A percentile compares a stretch with the other conserved stretches of the same genome.
Conservation (phyloP, 2,329 filamentous ascomycete species). For the Sarocladium oryzae region DNA sequence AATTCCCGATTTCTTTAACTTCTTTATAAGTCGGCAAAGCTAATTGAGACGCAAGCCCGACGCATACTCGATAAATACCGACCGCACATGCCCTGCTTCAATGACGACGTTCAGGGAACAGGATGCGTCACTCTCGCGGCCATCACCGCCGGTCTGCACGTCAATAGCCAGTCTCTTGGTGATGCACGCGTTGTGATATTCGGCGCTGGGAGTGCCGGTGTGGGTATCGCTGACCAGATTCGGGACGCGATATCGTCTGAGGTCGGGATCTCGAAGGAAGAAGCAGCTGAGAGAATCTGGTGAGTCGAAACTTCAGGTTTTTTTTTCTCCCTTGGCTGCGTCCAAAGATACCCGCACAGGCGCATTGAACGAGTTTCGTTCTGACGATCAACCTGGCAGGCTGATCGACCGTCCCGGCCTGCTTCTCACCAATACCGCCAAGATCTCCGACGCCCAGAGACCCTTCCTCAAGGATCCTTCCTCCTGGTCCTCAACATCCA, state of each 20-base stretch:
- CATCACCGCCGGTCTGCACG: conserved; percentile 68
- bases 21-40: conserved; percentile 45
- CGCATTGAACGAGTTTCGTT: too few relatives aligned
- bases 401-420: conserved; percentile 71
- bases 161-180: conserved; percentile 57
- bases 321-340: too few relatives aligned
- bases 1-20: too few relatives aligned
- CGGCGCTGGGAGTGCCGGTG: conserved; percentile 74
- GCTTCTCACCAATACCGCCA: conserved; percentile 57
- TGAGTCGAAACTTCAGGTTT: conserved; percentile 25
- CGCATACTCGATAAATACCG: conserved; percentile 72
- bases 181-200: conserved; percentile 71
- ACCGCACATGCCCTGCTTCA: conserved; percentile 73
- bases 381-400: conserved; percentile 34
- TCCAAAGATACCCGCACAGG: too few relatives aligned
- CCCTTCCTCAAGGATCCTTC: conserved; percentile 57
- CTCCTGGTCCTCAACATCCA: conserved; percentile 55
- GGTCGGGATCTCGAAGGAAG: conserved; percentile 58
- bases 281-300: conserved; percentile 77
- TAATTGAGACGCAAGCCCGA: too few relatives aligned
- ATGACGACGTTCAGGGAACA: conserved; percentile 86
- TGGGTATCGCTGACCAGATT: conserved; percentile 80
- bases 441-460: conserved; percentile 61
- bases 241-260: conserved; percentile 70
- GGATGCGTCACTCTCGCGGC: conserved; percentile 82